Evolutionary conservation across 2,329 filamentous ascomycete species (phyloP), one percentile per base, ranked within the genome.

Genomic region (Plectosphaerella plurivora): DNA sequence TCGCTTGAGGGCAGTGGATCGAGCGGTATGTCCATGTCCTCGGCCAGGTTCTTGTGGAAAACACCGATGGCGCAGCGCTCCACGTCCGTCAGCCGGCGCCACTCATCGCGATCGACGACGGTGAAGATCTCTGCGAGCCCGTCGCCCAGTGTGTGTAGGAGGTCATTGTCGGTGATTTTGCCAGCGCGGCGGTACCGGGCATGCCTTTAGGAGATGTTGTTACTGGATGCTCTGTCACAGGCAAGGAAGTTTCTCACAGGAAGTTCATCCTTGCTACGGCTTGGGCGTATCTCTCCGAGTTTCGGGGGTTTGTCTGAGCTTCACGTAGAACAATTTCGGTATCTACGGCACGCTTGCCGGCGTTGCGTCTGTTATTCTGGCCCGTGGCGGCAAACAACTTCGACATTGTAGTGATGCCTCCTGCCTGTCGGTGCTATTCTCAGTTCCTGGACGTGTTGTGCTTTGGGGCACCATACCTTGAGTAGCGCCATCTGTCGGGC

Each of bases 191-290:
- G 77, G 63, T 87, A 86, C 0, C 72, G 73, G 12, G 83, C 67
- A 2, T 55, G 61, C 3, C 68, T 66, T 47, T 72, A 81, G 3
- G 69, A 68, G 49, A 86, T 80, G 12, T 8, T n/a, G 4, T 37
- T 37, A 22, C 22, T 22, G 3, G 22, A 22, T 22, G 22, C 3
- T 22, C 22, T 3, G 22, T 22, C 22, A 5, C 22, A 22, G 5
- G 22, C 22, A 22, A 22, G 22, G 5, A 5, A 5, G 15, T 1
- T 7, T 25, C 47, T n/a, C 24, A 50, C 10, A 88, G 68, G 59
- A 76, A 87, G 61, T 87, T 87, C 71, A 85, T 84, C 41, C 84
- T 77, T 8, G 82, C 79, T 45, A 87, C 73, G 2, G 79, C 81
- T 12, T 74, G 68, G 3, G 69, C 65, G 4, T 70, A 66, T 4